Conservation (phyloP, 2,329 filamentous ascomycete species). For the Aspergillus sp. region DNA sequence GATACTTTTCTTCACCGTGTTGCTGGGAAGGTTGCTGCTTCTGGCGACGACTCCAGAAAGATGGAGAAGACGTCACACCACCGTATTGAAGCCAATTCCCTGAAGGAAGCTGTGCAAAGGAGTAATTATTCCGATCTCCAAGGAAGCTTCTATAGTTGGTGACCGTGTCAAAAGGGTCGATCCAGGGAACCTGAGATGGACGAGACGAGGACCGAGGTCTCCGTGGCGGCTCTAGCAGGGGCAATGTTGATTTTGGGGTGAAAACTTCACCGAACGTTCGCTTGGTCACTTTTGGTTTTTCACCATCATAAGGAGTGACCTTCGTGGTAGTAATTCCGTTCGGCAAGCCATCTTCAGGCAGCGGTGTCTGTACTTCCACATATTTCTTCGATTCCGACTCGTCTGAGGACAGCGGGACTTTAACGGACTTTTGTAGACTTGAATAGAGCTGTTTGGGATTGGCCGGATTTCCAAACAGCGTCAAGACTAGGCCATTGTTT, state of each 20-base stretch:
- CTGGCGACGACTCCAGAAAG: constrained; percentile 39
- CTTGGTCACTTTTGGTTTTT: constrained; percentile 28
- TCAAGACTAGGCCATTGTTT: constrained; percentile 64
- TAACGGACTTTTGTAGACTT: constrained; percentile 64
- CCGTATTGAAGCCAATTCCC: constrained; percentile 47
- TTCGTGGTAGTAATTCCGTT: constrained; percentile 71
- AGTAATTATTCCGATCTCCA: constrained; percentile 42
- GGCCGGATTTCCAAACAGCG: constrained; percentile 72
- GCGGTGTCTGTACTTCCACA: constrained; percentile 46
- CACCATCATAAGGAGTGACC: constrained; percentile 54
- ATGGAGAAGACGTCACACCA: constrained; percentile 36
- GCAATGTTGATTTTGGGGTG: constrained; percentile 37
- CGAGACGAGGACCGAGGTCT: constrained; percentile 34
- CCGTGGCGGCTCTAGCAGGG: constrained; percentile 42
- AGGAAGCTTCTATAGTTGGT: constrained; percentile 34
- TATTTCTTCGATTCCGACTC: constrained; percentile 35
- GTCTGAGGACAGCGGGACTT: constrained; percentile 34
- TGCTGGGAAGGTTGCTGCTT: constrained; percentile 27
- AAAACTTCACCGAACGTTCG: constrained; percentile 49
- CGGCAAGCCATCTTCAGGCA: constrained; percentile 68
- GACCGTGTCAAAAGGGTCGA: constrained; percentile 41
- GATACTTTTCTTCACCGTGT: constrained; percentile 22
- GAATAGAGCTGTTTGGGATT: constrained; percentile 80
- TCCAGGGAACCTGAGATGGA: constrained; percentile 36
- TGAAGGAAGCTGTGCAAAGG: constrained; percentile 39